These are phyloP conservation scores for Emiliania huxleyi DNA, from an alignment of 78 protist species.

Conservation along the genomic window DNA sequence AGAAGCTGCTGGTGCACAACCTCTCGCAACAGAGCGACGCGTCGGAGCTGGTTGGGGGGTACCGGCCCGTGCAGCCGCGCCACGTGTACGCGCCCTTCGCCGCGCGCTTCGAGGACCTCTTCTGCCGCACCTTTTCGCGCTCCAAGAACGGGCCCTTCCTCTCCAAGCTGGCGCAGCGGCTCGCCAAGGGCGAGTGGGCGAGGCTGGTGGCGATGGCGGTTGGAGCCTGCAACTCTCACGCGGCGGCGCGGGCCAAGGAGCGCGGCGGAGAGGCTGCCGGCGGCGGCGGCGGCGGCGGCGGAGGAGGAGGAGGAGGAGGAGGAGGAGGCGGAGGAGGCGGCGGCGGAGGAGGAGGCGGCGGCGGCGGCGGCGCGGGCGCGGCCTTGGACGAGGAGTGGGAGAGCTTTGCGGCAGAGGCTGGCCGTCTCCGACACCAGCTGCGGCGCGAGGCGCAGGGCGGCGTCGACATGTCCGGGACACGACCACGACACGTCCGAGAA, in stretches of 20 bases:
- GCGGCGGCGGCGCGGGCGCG: no score
- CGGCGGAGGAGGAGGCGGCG: no score
- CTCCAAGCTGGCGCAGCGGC: neutral
- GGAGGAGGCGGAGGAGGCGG: no score
- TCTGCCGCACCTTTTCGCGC: conserved; percentile 42
- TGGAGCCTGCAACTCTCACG: neutral
- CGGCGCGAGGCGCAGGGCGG: neutral
- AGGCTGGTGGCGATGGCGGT: conserved; percentile 38
- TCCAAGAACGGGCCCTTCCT: conserved; percentile 37
- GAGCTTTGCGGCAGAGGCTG: neutral
- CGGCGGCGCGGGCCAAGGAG: neutral
- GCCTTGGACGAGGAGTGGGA: neutral
- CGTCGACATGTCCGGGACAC: no score
- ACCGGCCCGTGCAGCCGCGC: conserved; percentile 88
- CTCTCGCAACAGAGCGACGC: conserved; percentile 94
- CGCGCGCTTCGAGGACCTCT: conserved; percentile 55
- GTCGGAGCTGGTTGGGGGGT: conserved; percentile 98
- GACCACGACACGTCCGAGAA: no score
- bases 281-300: no score
- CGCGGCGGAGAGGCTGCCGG: neutral
- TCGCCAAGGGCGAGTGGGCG: conserved; percentile 56
- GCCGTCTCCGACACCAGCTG: neutral
- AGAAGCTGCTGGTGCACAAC: conserved; percentile 80
- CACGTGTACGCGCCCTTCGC: conserved; percentile 62
- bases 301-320: no score